Base-by-base conservation (phyloP, 2,329 filamentous ascomycete genomes). In the Penicillium nordicum region DNA sequence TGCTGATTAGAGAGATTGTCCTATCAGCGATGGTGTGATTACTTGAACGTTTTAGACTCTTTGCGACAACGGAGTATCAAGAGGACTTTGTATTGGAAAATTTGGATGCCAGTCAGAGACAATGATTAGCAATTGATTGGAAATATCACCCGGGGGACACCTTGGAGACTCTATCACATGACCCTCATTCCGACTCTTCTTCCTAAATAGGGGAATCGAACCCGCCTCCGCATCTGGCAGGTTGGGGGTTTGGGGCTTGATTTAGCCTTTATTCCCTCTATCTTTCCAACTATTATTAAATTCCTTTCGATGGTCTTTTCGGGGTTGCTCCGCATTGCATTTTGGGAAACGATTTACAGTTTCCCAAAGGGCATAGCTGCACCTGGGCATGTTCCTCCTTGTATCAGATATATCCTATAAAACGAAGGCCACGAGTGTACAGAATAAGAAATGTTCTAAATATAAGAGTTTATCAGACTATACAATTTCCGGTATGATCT, bases 11-110 rank as follows among this genome's bases (percentile, higher is more conserved):
- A 16, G 16, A 42, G 48, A 50, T 50, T 32, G 48, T 43, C 49
- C 49, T 51, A 51, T 51, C 38, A 51, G 38, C 49, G 27, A 32
- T 14, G 21, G 2, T 12, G 38, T 51, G 49, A 51, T 51, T 51
- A 51, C 49, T 50, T 50, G 10, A 27, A n/a, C 10, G 27, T n/a
- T 32, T 50, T n/a, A n/a, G 21, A 52, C 25, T 46, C 41, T 46
- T 46, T 38, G 25, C 16, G 42, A 43, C 14, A 27, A 27, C 41
- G 40, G 40, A 43, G 23, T 29, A n/a, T 43, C 41, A 27, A 27
- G 23, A n/a, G 9, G 9, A 29, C 23, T 29, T 43, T 4, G 1
- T 29, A 27, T 43, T 23, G 1, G 7, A n/a, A 16, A 16, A 10
- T 10, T 23, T 37, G 21, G 11, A 25, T 40, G 25, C 11, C 5